phyloP scores from a whole-genome alignment of 371 early-diverging fungal genomes.

The Saksenaea oblongispora region DNA sequence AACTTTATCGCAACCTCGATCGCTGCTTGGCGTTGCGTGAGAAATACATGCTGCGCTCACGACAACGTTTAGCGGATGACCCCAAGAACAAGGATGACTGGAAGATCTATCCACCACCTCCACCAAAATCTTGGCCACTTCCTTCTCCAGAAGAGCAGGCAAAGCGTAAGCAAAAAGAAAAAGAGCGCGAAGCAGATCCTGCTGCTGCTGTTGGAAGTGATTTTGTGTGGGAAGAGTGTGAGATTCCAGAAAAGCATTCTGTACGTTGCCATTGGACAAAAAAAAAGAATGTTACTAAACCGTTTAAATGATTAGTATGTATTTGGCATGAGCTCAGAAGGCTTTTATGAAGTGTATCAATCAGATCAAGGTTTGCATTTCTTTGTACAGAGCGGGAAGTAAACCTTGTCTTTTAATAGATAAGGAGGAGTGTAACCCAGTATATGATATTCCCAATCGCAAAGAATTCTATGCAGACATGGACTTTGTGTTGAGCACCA shows the following conservation, averaged over 20 bases:
- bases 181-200: constrained; percentile 52
- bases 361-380: constrained; percentile 24
- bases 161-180: constrained; percentile 43
- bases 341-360: constrained; percentile 35
- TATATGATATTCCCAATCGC: constrained; percentile 69
- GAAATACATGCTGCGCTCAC: constrained; percentile 80
- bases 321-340: constrained; percentile 31
- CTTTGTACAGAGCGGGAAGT: constrained; percentile 10
- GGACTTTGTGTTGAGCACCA: constrained; percentile 81
- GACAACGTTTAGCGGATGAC: constrained; percentile 84
- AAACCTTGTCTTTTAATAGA: constrained; percentile 12
- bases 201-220: constrained; percentile 54
- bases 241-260: constrained; percentile 62
- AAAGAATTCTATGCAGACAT: constrained; percentile 90
- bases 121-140: constrained; percentile 72
- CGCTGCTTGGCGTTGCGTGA: constrained; percentile 79
- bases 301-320: constrained; percentile 15
- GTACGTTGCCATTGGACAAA: constrained; percentile 27
- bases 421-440: constrained; percentile 25
- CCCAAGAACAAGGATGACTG: constrained; percentile 83
- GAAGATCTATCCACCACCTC: constrained; percentile 90
- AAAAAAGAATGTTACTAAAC: not conserved
- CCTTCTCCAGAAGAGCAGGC: constrained; percentile 47
- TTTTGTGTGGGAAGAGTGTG: constrained; percentile 64
- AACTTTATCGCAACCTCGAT: constrained; percentile 57